Base-by-base conservation (phyloP, 2,329 filamentous ascomycete species). In the Colletotrichum salicis region DNA sequence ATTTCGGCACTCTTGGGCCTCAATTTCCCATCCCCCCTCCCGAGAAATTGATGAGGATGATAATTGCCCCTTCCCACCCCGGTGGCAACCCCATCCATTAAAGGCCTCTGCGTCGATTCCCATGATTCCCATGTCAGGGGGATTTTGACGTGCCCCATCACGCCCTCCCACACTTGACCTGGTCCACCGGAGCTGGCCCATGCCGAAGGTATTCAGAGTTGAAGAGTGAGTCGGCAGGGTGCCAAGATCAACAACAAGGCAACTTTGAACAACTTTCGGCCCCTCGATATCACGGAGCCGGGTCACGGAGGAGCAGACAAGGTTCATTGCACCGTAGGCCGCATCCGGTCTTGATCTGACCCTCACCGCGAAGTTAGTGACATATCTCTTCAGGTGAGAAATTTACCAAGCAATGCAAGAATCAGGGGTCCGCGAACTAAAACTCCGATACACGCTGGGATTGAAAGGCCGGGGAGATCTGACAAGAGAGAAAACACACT, bases 11-110 rank as follows among this genome's bases (percentile, higher is more conserved):
- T 58, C 55, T 61, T 70, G 48, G 66, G 51, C 70, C 67, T 59
- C 61, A 63, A 71, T 72, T 71, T 58, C 67, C 70, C 70, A 72
- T 72, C n/a, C 60, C 10, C 57, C 29, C 35, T 48, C 52, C 8
- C 41, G 8, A 22, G 4, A 7, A 54, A 33, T 41, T 22, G 13
- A 71, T 51, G 35, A 41, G 37, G 13, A 71, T 56, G 24, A 24
- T 55, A 54, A 71, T 55, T 69, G 45, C 48, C 55, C 56, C 58
- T 15, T 70, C 54, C 33, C 24, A 35, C 41, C 41, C 41, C 41
- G 41, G 41, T 48, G 41, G 41, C 41, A 48, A 48, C 41, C 41
- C 41, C 8, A 48, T 22, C 19, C 41, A 48, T 8, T 48, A 45
- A 64, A 29, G 65, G 70, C 27, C 65, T 59, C 54, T 59, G 64